phyloP scores from a whole-genome alignment of 495 filamentous ascomycete species.

The Podospora didyma region DNA sequence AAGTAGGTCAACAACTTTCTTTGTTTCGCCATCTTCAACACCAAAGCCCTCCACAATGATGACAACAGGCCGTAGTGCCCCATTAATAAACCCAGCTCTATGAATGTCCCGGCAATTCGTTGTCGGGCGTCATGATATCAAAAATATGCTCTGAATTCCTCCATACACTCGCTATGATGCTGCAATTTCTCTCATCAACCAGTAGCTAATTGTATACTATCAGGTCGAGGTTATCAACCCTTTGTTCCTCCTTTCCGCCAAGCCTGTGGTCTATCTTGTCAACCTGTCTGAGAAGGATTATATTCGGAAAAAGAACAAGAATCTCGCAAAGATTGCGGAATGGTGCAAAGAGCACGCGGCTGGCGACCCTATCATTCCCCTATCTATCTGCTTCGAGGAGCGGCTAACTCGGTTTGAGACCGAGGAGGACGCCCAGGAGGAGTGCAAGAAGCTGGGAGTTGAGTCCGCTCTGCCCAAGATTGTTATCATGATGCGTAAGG shows the following conservation, averaged over 20 bases:
- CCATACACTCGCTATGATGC: constrained; percentile 13
- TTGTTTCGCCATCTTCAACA: neutral
- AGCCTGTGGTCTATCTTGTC: constrained; percentile 95
- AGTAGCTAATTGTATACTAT: constrained; percentile 23
- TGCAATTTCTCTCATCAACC: constrained; percentile 19
- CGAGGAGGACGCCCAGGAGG: constrained; percentile 74
- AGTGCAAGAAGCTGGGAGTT: constrained; percentile 83
- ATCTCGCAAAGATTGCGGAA: constrained; percentile 84
- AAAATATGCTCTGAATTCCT: constrained; percentile 48
- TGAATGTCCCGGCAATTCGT: constrained; percentile 69
- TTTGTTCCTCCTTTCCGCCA: constrained; percentile 89
- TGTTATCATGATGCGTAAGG: constrained; percentile 88
- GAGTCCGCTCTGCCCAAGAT: constrained; percentile 91
- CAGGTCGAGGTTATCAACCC: constrained; percentile 98
- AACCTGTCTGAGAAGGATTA: constrained; percentile 97
- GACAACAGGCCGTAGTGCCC: constrained; percentile 95
- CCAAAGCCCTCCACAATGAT: constrained; percentile 61
- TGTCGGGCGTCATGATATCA: constrained; percentile 79
- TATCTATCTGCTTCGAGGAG: constrained; percentile 90
- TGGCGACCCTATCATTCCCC: constrained; percentile 86
- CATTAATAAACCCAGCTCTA: constrained; percentile 99
- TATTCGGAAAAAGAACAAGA: constrained; percentile 99
- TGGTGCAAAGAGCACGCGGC: constrained; percentile 89
- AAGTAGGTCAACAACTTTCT: constrained; percentile 62
- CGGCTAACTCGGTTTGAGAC: constrained; percentile 74